phyloP scores from a whole-genome alignment of 2,329 filamentous ascomycete genomes.

The Byssothecium circinans region DNA sequence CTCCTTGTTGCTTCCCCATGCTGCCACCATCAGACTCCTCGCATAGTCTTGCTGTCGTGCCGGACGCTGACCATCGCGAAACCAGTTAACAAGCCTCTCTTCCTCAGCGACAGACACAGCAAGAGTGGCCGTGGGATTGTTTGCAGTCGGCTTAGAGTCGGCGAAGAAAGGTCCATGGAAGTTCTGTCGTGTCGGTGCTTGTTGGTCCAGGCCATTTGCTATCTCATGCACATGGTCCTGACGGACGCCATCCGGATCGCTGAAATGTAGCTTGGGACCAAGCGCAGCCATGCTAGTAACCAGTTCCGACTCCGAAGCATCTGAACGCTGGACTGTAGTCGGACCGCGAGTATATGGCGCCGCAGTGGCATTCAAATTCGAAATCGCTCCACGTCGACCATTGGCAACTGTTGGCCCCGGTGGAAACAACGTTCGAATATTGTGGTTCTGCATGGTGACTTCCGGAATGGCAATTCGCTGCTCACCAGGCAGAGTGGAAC shows the following conservation, averaged over 20 bases:
- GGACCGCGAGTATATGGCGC: slow-evolving; percentile 14
- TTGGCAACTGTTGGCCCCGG: slow-evolving; percentile 28
- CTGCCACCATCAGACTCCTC: slow-evolving; percentile 24
- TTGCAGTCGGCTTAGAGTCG: slow-evolving; percentile 30
- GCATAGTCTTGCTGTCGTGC: slow-evolving; percentile 30
- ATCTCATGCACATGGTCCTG: slow-evolving; percentile 20
- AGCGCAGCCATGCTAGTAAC: slow-evolving; percentile 10
- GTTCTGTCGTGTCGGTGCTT: slow-evolving; percentile 36
- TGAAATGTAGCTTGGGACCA: slow-evolving; percentile 22
- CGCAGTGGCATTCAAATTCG: slow-evolving; percentile 19
- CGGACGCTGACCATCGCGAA: slow-evolving; percentile 32
- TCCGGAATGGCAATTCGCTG: slow-evolving; percentile 34
- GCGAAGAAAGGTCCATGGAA: slow-evolving; percentile 44
- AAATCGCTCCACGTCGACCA: slow-evolving; percentile 18
- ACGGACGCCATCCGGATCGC: slow-evolving; percentile 29
- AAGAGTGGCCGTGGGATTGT: slow-evolving; percentile 28
- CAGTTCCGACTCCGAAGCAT: slow-evolving; percentile 10
- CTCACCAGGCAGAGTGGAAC: slow-evolving; percentile 26
- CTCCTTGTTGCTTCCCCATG: slow-evolving; percentile 11
- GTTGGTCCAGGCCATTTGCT: slow-evolving; percentile 26
- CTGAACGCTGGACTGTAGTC: slow-evolving; percentile 1
- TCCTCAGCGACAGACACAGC: slow-evolving; percentile 30
- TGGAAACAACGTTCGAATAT: slow-evolving; percentile 15
- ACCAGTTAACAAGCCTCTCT: slow-evolving; percentile 48
- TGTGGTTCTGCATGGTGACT: slow-evolving; percentile 6